Conservation (phyloP, 2,329 filamentous ascomycete species). For the Didymella arachidicola region DNA sequence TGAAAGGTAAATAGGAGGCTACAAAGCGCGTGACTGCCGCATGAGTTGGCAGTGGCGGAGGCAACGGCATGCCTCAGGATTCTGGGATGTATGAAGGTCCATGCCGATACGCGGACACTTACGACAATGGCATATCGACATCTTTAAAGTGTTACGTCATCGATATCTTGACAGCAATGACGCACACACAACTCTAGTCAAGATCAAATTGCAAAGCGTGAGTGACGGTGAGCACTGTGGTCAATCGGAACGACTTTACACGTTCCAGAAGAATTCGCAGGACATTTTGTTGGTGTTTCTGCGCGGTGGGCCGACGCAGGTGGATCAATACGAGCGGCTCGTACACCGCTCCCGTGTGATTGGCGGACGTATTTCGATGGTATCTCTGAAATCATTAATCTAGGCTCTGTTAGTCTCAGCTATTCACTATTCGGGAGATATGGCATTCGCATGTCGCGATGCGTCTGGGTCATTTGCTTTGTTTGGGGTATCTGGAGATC, state of each 20-base stretch:
- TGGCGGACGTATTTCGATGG: background rate
- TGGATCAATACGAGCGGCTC: background rate
- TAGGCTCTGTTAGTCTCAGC: conserved; percentile 5
- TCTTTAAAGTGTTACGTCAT: conserved; percentile 35
- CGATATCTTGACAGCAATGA: background rate
- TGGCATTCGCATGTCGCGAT: conserved; percentile 2
- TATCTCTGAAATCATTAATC: background rate
- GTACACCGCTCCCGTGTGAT: conserved; percentile 2
- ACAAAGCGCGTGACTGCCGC: conserved; percentile 39
- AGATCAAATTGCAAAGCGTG: background rate
- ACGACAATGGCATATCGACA: conserved; percentile 6
- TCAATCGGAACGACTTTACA: background rate
- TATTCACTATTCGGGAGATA: conserved; percentile 3
- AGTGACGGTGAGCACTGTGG: background rate
- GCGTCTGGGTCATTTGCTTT: background rate
- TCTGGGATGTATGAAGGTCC: conserved; percentile 1
- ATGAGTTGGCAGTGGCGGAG: conserved; percentile 42
- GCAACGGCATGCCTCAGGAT: conserved; percentile 28
- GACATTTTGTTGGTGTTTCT: conserved; percentile 1
- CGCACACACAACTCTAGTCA: background rate
- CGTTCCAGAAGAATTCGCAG: background rate
- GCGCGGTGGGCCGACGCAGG: conserved; percentile 1
- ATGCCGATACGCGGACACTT: conserved; percentile 13
- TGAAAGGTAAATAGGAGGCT: conserved; percentile 40
- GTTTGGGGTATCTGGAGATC: background rate